Percentiles rank a stretch among this genome's conserved stretches.
Evolutionary conservation across 306 rosid genomes (phyloP).

Genomic region (Acacia acuminata): DNA sequence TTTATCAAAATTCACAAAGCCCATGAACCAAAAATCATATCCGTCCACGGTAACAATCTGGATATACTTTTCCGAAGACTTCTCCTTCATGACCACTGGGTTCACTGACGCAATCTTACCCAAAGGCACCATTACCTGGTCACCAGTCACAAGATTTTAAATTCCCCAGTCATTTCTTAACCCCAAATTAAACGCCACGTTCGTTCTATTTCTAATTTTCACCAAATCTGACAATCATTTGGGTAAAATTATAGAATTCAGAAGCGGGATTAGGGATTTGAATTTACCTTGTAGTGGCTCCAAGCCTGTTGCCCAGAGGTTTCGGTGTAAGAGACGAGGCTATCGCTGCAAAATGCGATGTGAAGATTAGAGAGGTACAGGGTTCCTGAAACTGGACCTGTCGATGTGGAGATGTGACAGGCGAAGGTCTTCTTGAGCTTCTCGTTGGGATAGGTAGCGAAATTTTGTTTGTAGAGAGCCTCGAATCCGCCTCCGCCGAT

Average conservation of each 20-base stretch:
- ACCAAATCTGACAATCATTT: not conserved
- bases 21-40: slow-evolving; percentile 93
- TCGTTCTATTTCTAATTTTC: not conserved
- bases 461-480: slow-evolving; percentile 50
- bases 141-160: not conserved
- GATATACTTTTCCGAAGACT: slow-evolving; percentile 59
- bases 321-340: slow-evolving; percentile 40
- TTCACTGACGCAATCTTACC: slow-evolving; percentile 47
- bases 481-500: slow-evolving; percentile 59
- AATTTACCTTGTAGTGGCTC: slow-evolving; percentile 52
- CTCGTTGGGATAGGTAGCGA: slow-evolving; percentile 47
- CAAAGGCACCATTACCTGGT: slow-evolving; percentile 69
- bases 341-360: slow-evolving; percentile 54
- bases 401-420: slow-evolving; percentile 50
- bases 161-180: not conserved
- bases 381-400: slow-evolving; percentile 63
- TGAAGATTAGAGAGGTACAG: slow-evolving; percentile 53
- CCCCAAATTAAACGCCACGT: not conserved
- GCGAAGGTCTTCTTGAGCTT: slow-evolving; percentile 54
- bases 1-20: slow-evolving; percentile 72
- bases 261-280: not conserved
- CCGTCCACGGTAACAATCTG: slow-evolving; percentile 65
- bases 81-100: slow-evolving; percentile 58
- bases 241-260: not conserved
- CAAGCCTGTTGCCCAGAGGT: slow-evolving; percentile 49